Percentiles rank a stretch among this genome's conserved stretches.
These are phyloP conservation scores for Solanum paucissectum DNA, from an alignment of 257 asterid species.

Conservation along the genomic window DNA sequence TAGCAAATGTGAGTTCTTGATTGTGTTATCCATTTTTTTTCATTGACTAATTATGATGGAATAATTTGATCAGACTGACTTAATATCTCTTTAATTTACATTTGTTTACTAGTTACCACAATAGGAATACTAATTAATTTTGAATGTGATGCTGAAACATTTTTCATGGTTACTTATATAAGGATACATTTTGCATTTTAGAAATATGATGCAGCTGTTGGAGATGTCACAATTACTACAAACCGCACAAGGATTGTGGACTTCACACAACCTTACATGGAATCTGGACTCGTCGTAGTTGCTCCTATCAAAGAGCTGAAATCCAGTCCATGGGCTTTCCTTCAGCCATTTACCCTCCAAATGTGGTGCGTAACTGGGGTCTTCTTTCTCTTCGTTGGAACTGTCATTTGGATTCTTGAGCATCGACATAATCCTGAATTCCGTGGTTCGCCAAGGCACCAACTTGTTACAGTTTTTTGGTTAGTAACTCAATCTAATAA, in stretches of 20 bases:
- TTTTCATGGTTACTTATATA: neutral
- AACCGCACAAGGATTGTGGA: conserved; percentile 83
- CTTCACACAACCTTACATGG: conserved; percentile 89
- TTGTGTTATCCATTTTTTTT: neutral
- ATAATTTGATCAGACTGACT: neutral
- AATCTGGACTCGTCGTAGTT: conserved; percentile 84
- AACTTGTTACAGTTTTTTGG: conserved; percentile 71
- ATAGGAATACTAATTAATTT: neutral
- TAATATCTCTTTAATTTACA: neutral
- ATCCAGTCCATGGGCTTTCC: conserved; percentile 86
- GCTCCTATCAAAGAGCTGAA: conserved; percentile 45
- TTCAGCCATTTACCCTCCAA: conserved; percentile 81
- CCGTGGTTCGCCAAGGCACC: conserved; percentile 87
- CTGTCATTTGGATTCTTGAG: conserved; percentile 96
- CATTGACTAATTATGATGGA: neutral
- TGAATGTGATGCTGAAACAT: neutral
- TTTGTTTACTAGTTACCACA: neutral
- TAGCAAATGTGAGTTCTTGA: conserved; percentile 32
- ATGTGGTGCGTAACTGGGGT: conserved; percentile 87
- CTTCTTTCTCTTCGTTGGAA: conserved; percentile 74
- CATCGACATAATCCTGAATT: conserved; percentile 76
- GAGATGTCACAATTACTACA: conserved; percentile 81
- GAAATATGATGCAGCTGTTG: conserved; percentile 94
- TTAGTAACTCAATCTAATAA: conserved; percentile 15
- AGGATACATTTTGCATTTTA: conserved; percentile 13